Percentiles rank a stretch among this genome's conserved stretches.
phyloP scores from a whole-genome alignment of 2,329 filamentous ascomycete species.

The Botrytis fabae region DNA sequence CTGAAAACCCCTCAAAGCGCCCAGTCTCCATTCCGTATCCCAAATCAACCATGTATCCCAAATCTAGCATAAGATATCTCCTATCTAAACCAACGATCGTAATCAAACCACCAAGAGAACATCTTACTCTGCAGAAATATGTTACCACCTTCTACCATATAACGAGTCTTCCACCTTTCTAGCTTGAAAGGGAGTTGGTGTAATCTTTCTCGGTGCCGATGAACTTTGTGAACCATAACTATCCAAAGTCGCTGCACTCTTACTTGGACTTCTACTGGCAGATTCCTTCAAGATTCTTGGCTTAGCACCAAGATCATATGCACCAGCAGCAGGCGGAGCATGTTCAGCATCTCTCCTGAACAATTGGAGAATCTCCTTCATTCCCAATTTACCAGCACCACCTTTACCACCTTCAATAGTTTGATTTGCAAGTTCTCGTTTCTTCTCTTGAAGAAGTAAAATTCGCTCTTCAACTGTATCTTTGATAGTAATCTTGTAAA shows the following conservation, averaged over 20 bases:
- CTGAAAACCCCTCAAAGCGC: background rate
- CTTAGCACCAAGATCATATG: conserved; percentile 35
- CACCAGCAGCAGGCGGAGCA: conserved; percentile 27
- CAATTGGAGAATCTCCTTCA: conserved; percentile 90
- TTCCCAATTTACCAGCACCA: conserved; percentile 75
- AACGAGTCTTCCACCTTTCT: conserved; percentile 34
- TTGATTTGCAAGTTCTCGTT: conserved; percentile 85
- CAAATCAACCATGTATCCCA: background rate
- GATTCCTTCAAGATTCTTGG: conserved; percentile 38
- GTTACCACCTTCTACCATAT: conserved; percentile 40
- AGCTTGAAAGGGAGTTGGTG: conserved; percentile 27
- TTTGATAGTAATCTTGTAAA: conserved; percentile 89
- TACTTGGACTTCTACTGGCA: conserved; percentile 18
- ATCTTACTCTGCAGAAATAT: background rate
- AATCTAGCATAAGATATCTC: conserved; percentile 7
- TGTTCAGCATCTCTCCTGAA: conserved; percentile 53
- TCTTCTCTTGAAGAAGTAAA: conserved; percentile 90
- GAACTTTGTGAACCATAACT: conserved; percentile 16
- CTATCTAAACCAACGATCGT: background rate
- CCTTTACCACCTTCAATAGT: conserved; percentile 83
- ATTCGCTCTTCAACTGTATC: conserved; percentile 92
- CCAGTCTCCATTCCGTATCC: background rate
- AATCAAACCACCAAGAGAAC: background rate
- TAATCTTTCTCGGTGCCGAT: conserved; percentile 29
- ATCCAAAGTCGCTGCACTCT: conserved; percentile 14